phyloP scores from a whole-genome alignment of 345 rosid species.

The Aquilaria malaccensis region DNA sequence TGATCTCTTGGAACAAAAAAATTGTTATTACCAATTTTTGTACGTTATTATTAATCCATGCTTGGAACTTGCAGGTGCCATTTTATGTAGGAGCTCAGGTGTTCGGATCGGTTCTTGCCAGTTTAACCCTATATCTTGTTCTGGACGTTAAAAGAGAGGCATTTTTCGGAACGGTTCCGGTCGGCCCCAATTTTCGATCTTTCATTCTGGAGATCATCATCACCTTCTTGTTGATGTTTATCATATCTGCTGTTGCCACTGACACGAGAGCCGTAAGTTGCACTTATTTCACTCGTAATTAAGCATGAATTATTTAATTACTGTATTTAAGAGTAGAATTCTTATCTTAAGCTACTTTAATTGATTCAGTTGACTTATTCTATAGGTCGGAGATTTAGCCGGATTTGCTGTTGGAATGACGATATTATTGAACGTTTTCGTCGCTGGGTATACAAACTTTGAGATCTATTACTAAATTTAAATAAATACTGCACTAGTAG shows the following conservation, averaged over 20 bases:
- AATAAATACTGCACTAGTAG: too few species aligned
- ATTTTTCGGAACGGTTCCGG: constrained; percentile 44
- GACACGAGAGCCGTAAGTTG: constrained; percentile 36
- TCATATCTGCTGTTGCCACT: constrained; percentile 37
- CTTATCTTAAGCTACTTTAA: not conserved
- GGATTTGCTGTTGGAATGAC: constrained; percentile 58
- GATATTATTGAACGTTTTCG: constrained; percentile 33
- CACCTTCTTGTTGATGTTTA: constrained; percentile 47
- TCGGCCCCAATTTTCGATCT: constrained; percentile 32
- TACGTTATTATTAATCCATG: not conserved
- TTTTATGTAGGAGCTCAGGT: constrained; percentile 32
- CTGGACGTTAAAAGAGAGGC: constrained; percentile 20
- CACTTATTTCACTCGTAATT: too few species aligned
- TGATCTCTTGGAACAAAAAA: too few species aligned
- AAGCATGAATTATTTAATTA: not conserved
- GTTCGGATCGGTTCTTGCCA: constrained; percentile 41
- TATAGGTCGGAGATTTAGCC: constrained; percentile 32
- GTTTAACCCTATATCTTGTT: constrained; percentile 23
- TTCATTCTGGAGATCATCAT: constrained; percentile 38
- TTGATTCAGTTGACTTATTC: not conserved
- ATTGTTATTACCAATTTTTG: too few species aligned
- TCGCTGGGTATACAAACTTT: constrained; percentile 35
- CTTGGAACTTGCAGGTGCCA: constrained; percentile 29
- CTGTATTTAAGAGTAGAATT: not conserved
- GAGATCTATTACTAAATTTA: too few species aligned